These are phyloP conservation scores for Cercospora sojina DNA, from an alignment of 2,329 filamentous ascomycete species.

Conservation along the genomic window DNA sequence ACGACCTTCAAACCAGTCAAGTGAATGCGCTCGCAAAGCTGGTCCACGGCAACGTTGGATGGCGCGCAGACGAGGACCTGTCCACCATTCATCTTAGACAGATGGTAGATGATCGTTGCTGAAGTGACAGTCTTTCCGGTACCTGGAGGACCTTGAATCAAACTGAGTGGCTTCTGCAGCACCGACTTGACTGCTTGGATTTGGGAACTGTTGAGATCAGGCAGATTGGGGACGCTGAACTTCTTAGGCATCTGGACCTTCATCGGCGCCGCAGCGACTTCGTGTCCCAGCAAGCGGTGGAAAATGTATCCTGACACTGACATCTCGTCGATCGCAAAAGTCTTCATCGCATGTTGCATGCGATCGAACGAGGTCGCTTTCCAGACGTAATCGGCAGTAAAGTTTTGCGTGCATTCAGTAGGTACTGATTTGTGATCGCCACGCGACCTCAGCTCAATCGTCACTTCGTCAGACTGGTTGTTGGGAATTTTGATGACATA, in stretches of 20 bases:
- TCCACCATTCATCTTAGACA: constrained; percentile 90
- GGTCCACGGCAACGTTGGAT: constrained; percentile 97
- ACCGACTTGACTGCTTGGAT: constrained; percentile 96
- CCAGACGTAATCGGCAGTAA: constrained; percentile 98
- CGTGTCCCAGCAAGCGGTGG: constrained; percentile 91
- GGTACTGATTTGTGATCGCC: constrained; percentile 95
- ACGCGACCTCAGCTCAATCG: constrained; percentile 87
- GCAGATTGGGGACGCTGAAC: constrained; percentile 90
- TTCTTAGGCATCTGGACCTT: constrained; percentile 95
- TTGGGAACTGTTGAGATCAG: constrained; percentile 92
- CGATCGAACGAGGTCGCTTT: constrained; percentile 98
- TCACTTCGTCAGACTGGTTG: constrained; percentile 97
- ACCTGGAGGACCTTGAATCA: constrained; percentile 95
- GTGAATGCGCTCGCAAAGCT: constrained; percentile 96
- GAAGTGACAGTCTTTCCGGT: constrained; percentile 99
- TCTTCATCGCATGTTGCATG: constrained; percentile 99
- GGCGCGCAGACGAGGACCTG: constrained; percentile 96
- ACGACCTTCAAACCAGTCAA: constrained; percentile 93
- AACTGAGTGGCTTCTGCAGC: constrained; percentile 84
- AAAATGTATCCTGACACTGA: constrained; percentile 99
- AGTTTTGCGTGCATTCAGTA: constrained; percentile 94
- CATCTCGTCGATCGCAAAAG: constrained; percentile 95
- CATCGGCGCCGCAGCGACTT: constrained; percentile 91
- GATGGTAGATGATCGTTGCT: constrained; percentile 96
- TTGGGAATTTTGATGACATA: constrained; percentile 99